Base-by-base conservation (phyloP, 2,329 filamentous ascomycete species). In the Penicillium sp. region DNA sequence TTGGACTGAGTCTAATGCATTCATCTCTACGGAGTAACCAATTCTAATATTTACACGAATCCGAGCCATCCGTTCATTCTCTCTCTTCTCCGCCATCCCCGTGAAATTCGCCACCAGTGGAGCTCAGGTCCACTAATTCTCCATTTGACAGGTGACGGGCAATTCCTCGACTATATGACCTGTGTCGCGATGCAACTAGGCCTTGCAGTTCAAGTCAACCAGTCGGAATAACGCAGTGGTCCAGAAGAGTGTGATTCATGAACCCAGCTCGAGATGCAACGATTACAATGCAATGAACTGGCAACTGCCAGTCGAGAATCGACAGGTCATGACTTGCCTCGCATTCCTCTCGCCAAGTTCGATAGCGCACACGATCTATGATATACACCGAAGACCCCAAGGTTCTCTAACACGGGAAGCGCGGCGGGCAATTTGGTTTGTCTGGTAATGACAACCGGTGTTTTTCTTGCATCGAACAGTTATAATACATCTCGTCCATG, bases 81-180 rank as follows among this genome's bases (percentile, higher is more conserved):
- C 11, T 35, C 30, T 14, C 4, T 50, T 42, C 40, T 50, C 17
- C 44, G 51, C 37, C 37, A 42, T 42, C 11, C 37, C 51, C 52
- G 40, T 33, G 28, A 4, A 49, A 49, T 54, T 55, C 10, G 52
- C 52, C 52, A 55, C 52, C 25, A n/a, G 17, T 31, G 25, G 46
- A 44, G 38, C 19, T 53, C 48, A 44, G 48, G 17, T 33, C 35
- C 19, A 35, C 50, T 16, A 10, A 3, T 28, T n/a, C 44, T 6
- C 17, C 14, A 52, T 31, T 45, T 46, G 41, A 31, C 25, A 26
- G 25, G 12, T 43, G 30, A 43, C n/a, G 25, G 19, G 30, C 7
- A 5, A 7, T 36, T 31, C 4, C 1, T 43, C 16, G 17, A 44
- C 26, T 35, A 50, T 33, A 44, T 37, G 52, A 42, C 51, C 30